A percentile compares a stretch with the other conserved stretches of the same genome.
phyloP scores from a whole-genome alignment of 441 rosid species.

The Codiaeum variegatum region DNA sequence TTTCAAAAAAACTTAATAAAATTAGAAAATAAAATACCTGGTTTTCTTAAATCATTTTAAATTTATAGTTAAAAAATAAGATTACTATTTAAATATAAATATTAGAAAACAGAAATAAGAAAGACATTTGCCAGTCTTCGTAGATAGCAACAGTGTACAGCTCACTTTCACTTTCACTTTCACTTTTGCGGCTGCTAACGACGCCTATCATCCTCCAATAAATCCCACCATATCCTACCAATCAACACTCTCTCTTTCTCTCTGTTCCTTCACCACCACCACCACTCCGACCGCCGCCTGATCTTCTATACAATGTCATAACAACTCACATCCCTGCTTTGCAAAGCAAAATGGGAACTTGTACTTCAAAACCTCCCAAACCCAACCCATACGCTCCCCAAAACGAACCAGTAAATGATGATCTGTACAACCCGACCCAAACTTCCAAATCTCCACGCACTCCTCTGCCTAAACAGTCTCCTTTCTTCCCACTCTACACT shows the following conservation, averaged over 20 bases:
- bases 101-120: too few species aligned
- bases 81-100: too few species aligned
- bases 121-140: slow-evolving; percentile 26
- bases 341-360: slow-evolving; percentile 49
- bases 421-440: slow-evolving; percentile 25
- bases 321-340: neutral
- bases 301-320: slow-evolving; percentile 6
- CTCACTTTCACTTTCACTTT: slow-evolving; percentile 23
- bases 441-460: slow-evolving; percentile 34
- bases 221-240: neutral
- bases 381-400: slow-evolving; percentile 65
- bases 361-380: slow-evolving; percentile 70
- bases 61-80: too few species aligned
- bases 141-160: slow-evolving; percentile 16
- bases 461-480: slow-evolving; percentile 40
- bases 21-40: too few species aligned
- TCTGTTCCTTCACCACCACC: slow-evolving; percentile 3
- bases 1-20: too few species aligned
- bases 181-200: neutral
- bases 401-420: slow-evolving; percentile 34
- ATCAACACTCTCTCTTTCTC: neutral
- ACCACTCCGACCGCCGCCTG: neutral
- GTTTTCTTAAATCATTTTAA: too few species aligned
- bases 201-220: neutral
- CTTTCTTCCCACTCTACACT: slow-evolving; percentile 69